Base-by-base conservation (phyloP, 75 land plant genomes). In the Larix kaempferi region DNA sequence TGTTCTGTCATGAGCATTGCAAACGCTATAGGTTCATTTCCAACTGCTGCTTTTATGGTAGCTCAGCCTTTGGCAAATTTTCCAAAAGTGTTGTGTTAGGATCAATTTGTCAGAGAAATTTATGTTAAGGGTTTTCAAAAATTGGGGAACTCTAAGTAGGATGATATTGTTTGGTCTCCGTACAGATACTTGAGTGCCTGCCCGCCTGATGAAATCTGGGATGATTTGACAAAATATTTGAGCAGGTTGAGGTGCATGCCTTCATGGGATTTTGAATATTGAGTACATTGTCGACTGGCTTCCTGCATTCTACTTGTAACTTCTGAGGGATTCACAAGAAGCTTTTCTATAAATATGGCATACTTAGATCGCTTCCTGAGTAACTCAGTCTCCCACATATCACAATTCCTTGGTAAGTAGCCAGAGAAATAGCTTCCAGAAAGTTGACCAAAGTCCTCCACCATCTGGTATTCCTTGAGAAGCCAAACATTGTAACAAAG, bases 311-410 rank as follows among this genome's bases (percentile, higher is more conserved):
- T 1, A 1, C 39, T 37, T 37, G 39, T 37, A 37, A 37, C 39
- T 37, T 37, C 0, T 37, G 39, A 37, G 3, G 99, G 99, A 81
- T 92, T 96, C 71, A 94, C 76, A 82, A 94, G 84, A 64, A 96
- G 87, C 74, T 96, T 96, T 56, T 90, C 91, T 59, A 89, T 90
- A 69, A 96, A 96, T 62, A 85, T 78, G 66, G 82, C 82, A 80
- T 96, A 96, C 66, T 92, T 88, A 26, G 92, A 84, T 58, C 94
- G 83, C 79, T 94, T 96, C 78, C 90, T 96, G 55, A 76, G 64
- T 59, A 96, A 76, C 74, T 96, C 97, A 22, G 81, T 21, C 16
- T 78, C 79, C 99, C 99, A 96, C 17, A 78, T 78, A 19, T 84
- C 83, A 17, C 87, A 86, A 78, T 88, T 92, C 73, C 69, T 79